Base-by-base conservation (phyloP, 2,329 filamentous ascomycete species). In the Diplocarpon rosae region DNA sequence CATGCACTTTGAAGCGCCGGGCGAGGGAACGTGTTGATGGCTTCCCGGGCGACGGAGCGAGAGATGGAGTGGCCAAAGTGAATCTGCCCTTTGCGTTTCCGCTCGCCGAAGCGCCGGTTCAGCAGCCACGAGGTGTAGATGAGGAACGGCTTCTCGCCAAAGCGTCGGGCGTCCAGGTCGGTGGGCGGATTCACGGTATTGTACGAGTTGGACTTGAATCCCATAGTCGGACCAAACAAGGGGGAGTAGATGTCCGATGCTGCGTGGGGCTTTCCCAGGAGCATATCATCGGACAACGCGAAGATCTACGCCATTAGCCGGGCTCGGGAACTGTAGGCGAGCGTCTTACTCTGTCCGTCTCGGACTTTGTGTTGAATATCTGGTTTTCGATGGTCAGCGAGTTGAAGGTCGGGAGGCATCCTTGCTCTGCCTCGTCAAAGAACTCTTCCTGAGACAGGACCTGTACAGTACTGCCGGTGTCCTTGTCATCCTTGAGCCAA, bases 71-170 rank as follows among this genome's bases (percentile, higher is more conserved):
- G 66, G 1, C 60, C 60, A 39, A 69, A 68, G 46, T 68, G 66
- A 1, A 64, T 62, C 43, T 69, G 66, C 5, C 65, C 65, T 44
- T 64, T 65, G 28, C 66, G 63, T 44, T 66, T 63, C n/a, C 66
- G 63, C 13, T 63, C 56, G n/a, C 66, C 66, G 47, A 69, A 69
- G 2, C 66, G 57, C n/a, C 64, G 61, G 48, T 69, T 69, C 8
- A 68, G 53, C 13, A 69, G 58, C 59, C 65, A 69, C 0, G 66
- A 68, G 0, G 65, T 67, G 54, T 68, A 68, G 42, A 67, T 66
- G 7, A 66, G 57, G 45, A 65, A 67, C 1, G 66, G 66, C 52
- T 68, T 68, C 50, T 69, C 66, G 33, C 66, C 66, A 46, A 69
- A 69, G 1, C 47, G 40, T n/a, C 44, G 47, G 13, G 50, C 52